These are phyloP conservation scores for Alternaria atra DNA, from an alignment of 2,329 filamentous ascomycete genomes.

Conservation along the genomic window DNA sequence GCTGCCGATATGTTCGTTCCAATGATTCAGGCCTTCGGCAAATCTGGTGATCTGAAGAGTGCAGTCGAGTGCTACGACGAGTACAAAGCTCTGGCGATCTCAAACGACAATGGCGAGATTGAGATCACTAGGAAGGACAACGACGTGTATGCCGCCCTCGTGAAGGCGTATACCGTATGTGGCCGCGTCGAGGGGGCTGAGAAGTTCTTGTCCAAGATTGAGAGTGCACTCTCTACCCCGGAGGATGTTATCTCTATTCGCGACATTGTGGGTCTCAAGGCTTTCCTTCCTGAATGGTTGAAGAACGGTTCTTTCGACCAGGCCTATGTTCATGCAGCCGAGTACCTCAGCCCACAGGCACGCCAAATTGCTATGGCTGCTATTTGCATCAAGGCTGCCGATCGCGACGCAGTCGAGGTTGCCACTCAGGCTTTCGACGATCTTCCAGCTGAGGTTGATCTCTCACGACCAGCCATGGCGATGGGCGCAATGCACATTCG, in stretches of 20 bases:
- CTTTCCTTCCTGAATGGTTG: conserved; percentile 81
- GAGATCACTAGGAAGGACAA: conserved; percentile 78
- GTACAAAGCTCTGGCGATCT: conserved; percentile 88
- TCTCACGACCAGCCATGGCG: conserved; percentile 71
- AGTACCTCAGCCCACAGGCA: conserved; percentile 65
- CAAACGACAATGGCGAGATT: conserved; percentile 77
- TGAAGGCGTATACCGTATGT: conserved; percentile 86
- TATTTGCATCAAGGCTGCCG: conserved; percentile 81
- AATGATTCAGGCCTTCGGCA: conserved; percentile 95
- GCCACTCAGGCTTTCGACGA: conserved; percentile 67
- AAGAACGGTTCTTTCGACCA: conserved; percentile 74
- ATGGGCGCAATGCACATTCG: conserved; percentile 88
- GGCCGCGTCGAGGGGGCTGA: conserved; percentile 82
- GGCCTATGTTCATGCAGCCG: conserved; percentile 76
- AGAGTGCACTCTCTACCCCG: conserved; percentile 62
- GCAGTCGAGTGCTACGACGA: conserved; percentile 96
- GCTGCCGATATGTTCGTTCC: conserved; percentile 84
- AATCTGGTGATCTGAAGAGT: conserved; percentile 80
- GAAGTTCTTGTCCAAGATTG: conserved; percentile 85
- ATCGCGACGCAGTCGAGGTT: conserved; percentile 74
- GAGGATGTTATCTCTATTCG: conserved; percentile 69
- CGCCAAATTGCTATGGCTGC: conserved; percentile 72
- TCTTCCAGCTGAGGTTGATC: conserved; percentile 57
- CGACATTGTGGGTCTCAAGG: conserved; percentile 74
- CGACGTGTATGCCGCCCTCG: conserved; percentile 87